These are phyloP conservation scores for Ophiostoma pallidulum DNA, from an alignment of 2,329 filamentous ascomycete species.

Conservation along the genomic window DNA sequence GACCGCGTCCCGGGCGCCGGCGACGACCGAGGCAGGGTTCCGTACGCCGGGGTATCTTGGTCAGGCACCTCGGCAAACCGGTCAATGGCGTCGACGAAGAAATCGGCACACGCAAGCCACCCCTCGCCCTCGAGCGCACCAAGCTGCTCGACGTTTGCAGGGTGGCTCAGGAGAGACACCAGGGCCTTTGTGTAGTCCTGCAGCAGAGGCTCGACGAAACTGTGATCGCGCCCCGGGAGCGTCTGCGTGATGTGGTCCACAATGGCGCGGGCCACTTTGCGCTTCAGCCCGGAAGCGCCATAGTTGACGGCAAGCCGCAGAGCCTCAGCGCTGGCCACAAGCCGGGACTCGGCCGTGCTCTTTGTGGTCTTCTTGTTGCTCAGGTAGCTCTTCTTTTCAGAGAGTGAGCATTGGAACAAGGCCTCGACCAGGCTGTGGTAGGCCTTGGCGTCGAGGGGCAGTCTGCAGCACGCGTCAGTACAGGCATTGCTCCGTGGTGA, in stretches of 20 bases:
- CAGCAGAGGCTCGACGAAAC: conserved; percentile 58
- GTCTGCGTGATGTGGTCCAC: conserved; percentile 75
- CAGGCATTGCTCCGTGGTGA: background rate
- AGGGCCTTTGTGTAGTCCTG: conserved; percentile 74
- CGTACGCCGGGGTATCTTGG: conserved; percentile 22
- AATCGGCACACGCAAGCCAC: conserved; percentile 62
- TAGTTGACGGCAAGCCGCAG: conserved; percentile 63
- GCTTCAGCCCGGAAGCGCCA: conserved; percentile 57
- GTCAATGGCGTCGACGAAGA: conserved; percentile 58
- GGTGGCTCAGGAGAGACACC: conserved; percentile 57
- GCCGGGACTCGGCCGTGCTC: conserved; percentile 42
- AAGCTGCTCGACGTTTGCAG: conserved; percentile 73
- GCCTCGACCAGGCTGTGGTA: conserved; percentile 75
- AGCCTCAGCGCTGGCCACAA: conserved; percentile 61
- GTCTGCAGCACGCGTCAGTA: conserved; percentile 9
- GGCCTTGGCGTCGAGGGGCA: conserved; percentile 58
- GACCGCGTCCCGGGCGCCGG: conserved; percentile 32
- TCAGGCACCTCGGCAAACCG: conserved; percentile 37
- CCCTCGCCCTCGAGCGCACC: conserved; percentile 43
- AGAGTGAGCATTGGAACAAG: conserved; percentile 59
- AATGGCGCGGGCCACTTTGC: conserved; percentile 69
- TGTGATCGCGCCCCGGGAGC: conserved; percentile 50
- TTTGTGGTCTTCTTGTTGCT: conserved; percentile 39
- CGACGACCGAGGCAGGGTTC: conserved; percentile 31
- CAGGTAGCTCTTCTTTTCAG: conserved; percentile 58